Conservation (phyloP, 768 basidiomycete species). For the Mycena maculata region DNA sequence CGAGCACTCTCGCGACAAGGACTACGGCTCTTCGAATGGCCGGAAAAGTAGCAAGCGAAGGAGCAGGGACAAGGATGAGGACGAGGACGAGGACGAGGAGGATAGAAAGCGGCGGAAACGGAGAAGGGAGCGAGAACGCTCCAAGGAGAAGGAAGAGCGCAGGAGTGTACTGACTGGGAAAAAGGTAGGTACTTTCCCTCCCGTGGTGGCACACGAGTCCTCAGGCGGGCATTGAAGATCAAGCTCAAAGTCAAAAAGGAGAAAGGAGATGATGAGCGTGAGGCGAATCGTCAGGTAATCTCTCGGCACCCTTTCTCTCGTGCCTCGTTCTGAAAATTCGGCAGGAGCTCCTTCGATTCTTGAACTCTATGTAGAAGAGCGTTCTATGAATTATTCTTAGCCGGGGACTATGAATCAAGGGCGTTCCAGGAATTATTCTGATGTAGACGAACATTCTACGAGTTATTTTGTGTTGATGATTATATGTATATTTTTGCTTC, state of each 20-base stretch:
- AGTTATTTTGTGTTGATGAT: no score
- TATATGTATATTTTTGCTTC: no score
- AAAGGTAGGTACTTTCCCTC: constrained; percentile 52
- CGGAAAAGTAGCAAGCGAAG: constrained; percentile 10
- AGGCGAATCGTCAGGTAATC: no score
- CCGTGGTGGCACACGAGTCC: constrained; percentile 7
- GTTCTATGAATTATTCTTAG: neutral
- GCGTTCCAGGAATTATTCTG: no score
- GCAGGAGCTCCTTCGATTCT: constrained; percentile 61
- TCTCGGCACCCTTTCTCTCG: no score
- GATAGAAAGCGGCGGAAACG: constrained; percentile 48
- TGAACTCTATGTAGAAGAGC: constrained; percentile 59
- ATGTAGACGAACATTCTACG: no score
- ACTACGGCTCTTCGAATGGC: constrained; percentile 18
- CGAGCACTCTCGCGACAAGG: constrained; percentile 26
- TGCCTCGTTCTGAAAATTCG: no score
- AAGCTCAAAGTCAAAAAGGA: constrained; percentile 74
- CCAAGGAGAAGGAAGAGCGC: constrained; percentile 56
- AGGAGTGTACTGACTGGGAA: constrained; percentile 72
- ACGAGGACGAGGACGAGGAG: constrained; percentile 26
- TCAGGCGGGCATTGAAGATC: constrained; percentile 51
- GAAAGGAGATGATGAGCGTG: constrained; percentile 65
- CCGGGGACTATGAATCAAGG: no score
- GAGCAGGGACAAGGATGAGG: constrained; percentile 11
- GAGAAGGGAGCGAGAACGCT: constrained; percentile 49